phyloP scores from a whole-genome alignment of 2,329 filamentous ascomycete genomes.

The Cytospora leucostoma region DNA sequence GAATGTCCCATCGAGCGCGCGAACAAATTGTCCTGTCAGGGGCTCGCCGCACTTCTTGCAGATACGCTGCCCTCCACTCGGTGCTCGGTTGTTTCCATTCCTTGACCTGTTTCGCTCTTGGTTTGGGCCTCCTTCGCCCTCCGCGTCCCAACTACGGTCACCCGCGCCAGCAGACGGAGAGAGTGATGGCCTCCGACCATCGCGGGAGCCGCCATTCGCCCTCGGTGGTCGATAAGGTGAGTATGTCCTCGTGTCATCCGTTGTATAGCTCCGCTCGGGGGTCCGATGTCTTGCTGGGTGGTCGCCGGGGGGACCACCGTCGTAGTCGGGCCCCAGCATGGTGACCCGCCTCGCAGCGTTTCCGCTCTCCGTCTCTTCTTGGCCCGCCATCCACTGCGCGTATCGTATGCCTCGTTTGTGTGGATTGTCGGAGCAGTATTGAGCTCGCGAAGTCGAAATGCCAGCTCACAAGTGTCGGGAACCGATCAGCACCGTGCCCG shows the following conservation, averaged over 20 bases:
- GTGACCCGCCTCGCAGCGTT: conserved; percentile 28
- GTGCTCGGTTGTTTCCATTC: conserved; percentile 54
- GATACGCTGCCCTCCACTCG: conserved; percentile 62
- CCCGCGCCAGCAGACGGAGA: conserved; percentile 24
- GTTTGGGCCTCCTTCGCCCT: conserved; percentile 48
- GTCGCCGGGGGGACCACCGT: conserved; percentile 44
- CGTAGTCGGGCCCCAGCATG: conserved; percentile 51
- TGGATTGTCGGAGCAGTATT: conserved; percentile 7
- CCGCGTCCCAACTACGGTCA: conserved; percentile 29
- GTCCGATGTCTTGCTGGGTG: conserved; percentile 36
- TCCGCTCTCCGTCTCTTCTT: conserved; percentile 24
- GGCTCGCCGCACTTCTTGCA: conserved; percentile 88
- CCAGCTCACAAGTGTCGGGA: conserved; percentile 26
- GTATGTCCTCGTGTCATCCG: conserved; percentile 29
- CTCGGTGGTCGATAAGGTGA: conserved; percentile 34
- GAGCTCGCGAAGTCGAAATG: conserved; percentile 19
- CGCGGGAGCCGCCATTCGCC: conserved; percentile 31
- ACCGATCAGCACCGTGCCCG: conserved; percentile 24
- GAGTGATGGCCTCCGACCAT: conserved; percentile 26
- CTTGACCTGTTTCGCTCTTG: conserved; percentile 60
- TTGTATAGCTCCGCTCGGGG: conserved; percentile 29
- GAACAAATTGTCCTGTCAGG: conserved; percentile 92
- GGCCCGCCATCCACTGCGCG: conserved; percentile 12
- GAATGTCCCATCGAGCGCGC: conserved; percentile 89
- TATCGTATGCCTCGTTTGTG: conserved; percentile 7